Base-by-base conservation (phyloP, 2,329 filamentous ascomycete genomes). In the Juglanconis juglandina region DNA sequence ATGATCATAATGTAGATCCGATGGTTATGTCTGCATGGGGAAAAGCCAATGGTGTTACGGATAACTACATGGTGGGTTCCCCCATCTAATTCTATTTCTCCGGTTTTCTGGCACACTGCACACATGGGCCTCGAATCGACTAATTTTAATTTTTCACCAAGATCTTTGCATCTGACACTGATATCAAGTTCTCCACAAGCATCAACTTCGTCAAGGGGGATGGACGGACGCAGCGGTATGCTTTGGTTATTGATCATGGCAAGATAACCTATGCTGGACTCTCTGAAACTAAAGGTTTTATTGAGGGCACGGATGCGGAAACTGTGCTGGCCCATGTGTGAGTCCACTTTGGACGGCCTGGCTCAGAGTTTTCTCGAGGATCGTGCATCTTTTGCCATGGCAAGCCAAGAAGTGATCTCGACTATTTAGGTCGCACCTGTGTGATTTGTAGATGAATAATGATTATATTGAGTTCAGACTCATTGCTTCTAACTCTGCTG, bases 1-100 rank as follows among this genome's bases (percentile, higher is more conserved):
- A 24, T 24, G 24, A 24, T 24, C 24, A 24, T 24, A 24, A 24
- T 24, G 24, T 24, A 24, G 24, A 96, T 77, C 80, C 87, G 65
- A 95, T 82, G 72, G 92, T 96, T 75, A 94, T 94, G 90, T 87
- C 86, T 69, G 91, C 90, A 58, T 95, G 91, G 91, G 89, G 87
- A 77, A 96, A 96, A 84, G 91, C 92, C 71, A 94, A 96, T 77
- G 82, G 82, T 56, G 81, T 94, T 71, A 87, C 84, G 71, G 86
- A 87, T 65, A 88, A 94, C 68, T 81, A 74, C 61, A 81, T 85
- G 66, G 81, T 84, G 67, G 67, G 81, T 73, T 41, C 17, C 3
- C n/a, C 44, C 34, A 3, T 39, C 39, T 37, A 24, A 9, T 35
- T 8, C 41, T 50, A 52, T 47, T 7, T n/a, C 60, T 11, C 54